phyloP scores from a whole-genome alignment of 2,329 filamentous ascomycete species.

The Pezicula radicicola region DNA sequence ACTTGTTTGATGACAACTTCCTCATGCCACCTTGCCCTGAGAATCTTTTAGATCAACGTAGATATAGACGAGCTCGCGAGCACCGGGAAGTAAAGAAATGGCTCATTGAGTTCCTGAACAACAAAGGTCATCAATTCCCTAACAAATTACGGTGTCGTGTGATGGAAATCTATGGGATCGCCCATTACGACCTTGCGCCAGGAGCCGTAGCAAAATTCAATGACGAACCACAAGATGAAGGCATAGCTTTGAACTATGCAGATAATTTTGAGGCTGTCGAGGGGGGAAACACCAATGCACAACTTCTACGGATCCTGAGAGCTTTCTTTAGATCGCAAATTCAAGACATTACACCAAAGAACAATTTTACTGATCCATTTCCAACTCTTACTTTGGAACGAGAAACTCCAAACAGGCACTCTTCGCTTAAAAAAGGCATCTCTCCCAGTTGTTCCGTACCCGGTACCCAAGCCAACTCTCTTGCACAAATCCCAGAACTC shows the following conservation, averaged over 20 bases:
- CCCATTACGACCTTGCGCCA: conserved; percentile 15
- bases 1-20: conserved; percentile 5
- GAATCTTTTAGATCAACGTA: conserved; percentile 3
- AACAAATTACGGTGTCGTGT: conserved; percentile 14
- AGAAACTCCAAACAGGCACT: not conserved
- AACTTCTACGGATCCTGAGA: not conserved
- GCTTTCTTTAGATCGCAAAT: not conserved
- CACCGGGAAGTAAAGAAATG: conserved; percentile 18
- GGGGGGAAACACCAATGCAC: not conserved
- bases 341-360: not conserved
- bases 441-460: too few species aligned
- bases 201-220: conserved; percentile 11
- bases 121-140: conserved; percentile 18
- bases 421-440: too few species aligned
- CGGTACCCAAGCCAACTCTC: too few species aligned
- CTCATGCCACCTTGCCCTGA: conserved; percentile 19
- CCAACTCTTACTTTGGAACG: not conserved
- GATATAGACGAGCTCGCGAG: conserved; percentile 14
- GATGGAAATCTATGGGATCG: conserved; percentile 22
- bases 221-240: not conserved
- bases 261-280: not conserved
- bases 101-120: conserved; percentile 20
- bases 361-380: not conserved
- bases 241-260: not conserved
- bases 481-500: too few species aligned